A percentile compares a stretch with the other conserved stretches of the same genome.
phyloP scores from a whole-genome alignment of 306 rosid genomes.

The Cicer pinnatifidum region DNA sequence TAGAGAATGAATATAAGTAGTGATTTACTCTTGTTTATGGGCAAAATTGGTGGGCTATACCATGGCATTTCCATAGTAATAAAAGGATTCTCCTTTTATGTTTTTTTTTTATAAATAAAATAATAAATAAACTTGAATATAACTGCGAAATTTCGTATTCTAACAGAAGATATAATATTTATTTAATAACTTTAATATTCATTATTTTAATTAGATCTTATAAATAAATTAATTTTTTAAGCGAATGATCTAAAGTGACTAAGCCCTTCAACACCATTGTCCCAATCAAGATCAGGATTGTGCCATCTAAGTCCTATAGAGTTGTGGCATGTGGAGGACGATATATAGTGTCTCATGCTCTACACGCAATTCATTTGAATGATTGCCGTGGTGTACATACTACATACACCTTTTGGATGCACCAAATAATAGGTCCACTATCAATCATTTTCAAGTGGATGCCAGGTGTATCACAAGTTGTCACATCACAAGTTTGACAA shows the following conservation, averaged over 20 bases:
- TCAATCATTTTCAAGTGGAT: slow-evolving; percentile 46
- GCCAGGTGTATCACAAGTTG: slow-evolving; percentile 18
- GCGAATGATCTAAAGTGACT: neutral
- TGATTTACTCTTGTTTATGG: neutral
- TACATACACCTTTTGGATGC: neutral
- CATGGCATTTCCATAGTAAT: neutral
- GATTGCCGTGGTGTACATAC: slow-evolving; percentile 26
- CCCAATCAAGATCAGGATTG: neutral
- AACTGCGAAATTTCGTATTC: no score
- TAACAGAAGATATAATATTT: no score
- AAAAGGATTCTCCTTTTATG: neutral
- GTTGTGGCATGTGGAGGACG: slow-evolving; percentile 40
- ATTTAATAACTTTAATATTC: no score
- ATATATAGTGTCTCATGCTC: neutral
- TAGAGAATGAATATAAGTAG: no score
- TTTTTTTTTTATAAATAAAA: no score
- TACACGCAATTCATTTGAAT: slow-evolving; percentile 31
- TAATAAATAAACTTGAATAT: no score
- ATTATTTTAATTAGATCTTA: no score
- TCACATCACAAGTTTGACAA: slow-evolving; percentile 15
- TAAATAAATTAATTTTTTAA: slow-evolving; percentile 14
- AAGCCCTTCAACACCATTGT: slow-evolving; percentile 7
- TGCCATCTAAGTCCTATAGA: slow-evolving; percentile 1
- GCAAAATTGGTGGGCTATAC: neutral
- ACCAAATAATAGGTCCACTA: slow-evolving; percentile 1